These are phyloP conservation scores for Kodamaea derodonti DNA, from an alignment of 1,139 yeast species.

Conservation along the genomic window DNA sequence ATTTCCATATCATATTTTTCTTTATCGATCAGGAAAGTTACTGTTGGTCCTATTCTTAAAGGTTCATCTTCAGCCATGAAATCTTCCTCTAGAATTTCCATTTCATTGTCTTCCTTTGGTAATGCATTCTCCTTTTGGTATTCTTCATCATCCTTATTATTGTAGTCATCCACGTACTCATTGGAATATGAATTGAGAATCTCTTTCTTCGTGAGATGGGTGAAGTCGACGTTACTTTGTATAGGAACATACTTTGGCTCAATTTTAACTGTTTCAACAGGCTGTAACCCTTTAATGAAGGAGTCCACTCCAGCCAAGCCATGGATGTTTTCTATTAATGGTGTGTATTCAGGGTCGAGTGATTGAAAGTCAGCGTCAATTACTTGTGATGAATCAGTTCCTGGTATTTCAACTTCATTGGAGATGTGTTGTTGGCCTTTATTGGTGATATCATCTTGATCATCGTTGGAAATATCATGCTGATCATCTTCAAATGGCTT, in stretches of 20 bases:
- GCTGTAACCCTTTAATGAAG: background rate
- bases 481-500: background rate
- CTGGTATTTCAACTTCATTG: background rate
- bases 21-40: conserved; percentile 6
- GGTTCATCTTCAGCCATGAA: conserved; percentile 9
- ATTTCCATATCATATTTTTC: conserved; percentile 13
- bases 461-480: background rate
- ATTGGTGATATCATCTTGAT: background rate
- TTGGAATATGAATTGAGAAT: conserved; percentile 9
- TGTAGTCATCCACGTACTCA: conserved; percentile 14
- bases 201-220: conserved; percentile 6
- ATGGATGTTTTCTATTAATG: conserved; percentile 18
- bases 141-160: conserved; percentile 14
- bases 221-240: conserved; percentile 7
- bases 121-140: conserved; percentile 4
- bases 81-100: conserved; percentile 8
- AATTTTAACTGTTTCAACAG: background rate
- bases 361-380: background rate
- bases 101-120: conserved; percentile 5
- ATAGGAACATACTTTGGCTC: conserved; percentile 12
- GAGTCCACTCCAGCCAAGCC: conserved; percentile 8
- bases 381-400: background rate
- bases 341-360: conserved; percentile 20
- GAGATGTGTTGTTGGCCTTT: background rate
- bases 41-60: conserved; percentile 2